Percentiles rank a stretch among this genome's conserved stretches.
These are phyloP conservation scores for Zygoascus ofunaensis DNA, from an alignment of 805 yeast genomes.

Conservation along the genomic window DNA sequence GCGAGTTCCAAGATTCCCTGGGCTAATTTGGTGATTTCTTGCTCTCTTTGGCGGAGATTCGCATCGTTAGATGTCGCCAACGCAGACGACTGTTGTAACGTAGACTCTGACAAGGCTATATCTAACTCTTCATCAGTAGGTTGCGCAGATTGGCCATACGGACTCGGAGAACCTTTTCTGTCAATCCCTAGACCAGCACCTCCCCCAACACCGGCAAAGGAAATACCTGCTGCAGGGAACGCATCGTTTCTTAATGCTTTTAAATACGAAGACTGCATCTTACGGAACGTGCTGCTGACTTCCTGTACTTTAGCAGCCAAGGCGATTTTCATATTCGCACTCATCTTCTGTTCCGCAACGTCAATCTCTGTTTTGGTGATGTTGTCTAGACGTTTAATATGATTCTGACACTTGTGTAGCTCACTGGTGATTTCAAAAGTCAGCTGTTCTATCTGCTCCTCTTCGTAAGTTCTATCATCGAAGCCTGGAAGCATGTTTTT, in stretches of 20 bases:
- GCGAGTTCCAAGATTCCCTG: slow-evolving; percentile 91
- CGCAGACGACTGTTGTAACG: slow-evolving; percentile 30
- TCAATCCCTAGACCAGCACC: slow-evolving; percentile 1
- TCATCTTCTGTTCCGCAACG: slow-evolving; percentile 50
- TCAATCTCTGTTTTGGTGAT: slow-evolving; percentile 31
- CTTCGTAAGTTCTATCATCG: slow-evolving; percentile 68
- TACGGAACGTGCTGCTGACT: slow-evolving; percentile 66
- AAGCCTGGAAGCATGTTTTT: slow-evolving; percentile 82
- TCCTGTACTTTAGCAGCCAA: slow-evolving; percentile 82
- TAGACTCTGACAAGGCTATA: slow-evolving; percentile 27
- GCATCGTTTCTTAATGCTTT: slow-evolving; percentile 77
- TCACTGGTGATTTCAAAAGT: slow-evolving; percentile 64
- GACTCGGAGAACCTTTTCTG: neutral
- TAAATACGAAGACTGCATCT: slow-evolving; percentile 81
- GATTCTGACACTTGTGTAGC: slow-evolving; percentile 70
- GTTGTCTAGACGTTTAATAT: slow-evolving; percentile 57
- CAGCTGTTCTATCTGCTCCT: slow-evolving; percentile 66
- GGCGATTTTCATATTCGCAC: slow-evolving; percentile 72
- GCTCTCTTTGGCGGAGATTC: slow-evolving; percentile 63
- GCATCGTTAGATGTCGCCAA: slow-evolving; percentile 29
- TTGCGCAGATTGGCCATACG: slow-evolving; percentile 8
- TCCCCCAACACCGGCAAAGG: slow-evolving; percentile 1
- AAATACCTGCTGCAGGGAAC: slow-evolving; percentile 1
- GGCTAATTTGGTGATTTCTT: slow-evolving; percentile 83
- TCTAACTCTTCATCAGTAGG: slow-evolving; percentile 22